These are phyloP conservation scores for Trichoderma simmonsii DNA, from an alignment of 2,329 filamentous ascomycete species.

Conservation along the genomic window DNA sequence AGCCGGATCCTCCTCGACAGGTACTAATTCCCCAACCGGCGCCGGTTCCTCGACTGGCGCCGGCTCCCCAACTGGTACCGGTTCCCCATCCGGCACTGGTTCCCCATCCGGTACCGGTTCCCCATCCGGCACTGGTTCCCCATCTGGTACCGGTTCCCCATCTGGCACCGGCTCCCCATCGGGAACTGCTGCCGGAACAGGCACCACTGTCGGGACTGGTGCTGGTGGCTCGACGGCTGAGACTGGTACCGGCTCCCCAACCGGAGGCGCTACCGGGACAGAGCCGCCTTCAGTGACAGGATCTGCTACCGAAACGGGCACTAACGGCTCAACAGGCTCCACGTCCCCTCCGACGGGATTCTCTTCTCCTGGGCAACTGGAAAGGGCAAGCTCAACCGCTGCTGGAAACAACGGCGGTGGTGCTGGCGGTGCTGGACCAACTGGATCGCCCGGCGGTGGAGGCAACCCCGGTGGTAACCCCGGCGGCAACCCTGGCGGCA, in stretches of 20 bases:
- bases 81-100: not conserved
- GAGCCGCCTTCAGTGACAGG: not conserved
- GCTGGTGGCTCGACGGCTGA: not conserved
- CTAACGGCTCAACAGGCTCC: not conserved
- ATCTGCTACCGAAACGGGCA: not conserved
- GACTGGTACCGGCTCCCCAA: not conserved
- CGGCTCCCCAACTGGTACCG: not conserved
- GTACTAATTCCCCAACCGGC: not conserved
- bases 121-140: not conserved
- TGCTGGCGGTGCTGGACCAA: not conserved
- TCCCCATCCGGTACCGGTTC: slow-evolving; percentile 2
- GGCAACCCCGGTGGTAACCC: not conserved
- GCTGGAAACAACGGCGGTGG: not conserved
- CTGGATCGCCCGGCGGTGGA: not conserved
- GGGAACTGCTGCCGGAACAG: not conserved
- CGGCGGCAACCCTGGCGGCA: not conserved
- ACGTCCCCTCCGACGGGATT: not conserved
- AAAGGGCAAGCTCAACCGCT: not conserved
- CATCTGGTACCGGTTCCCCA: not conserved
- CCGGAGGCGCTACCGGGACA: not conserved
- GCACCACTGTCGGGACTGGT: not conserved
- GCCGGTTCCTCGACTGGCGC: not conserved
- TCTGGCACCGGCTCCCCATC: not conserved
- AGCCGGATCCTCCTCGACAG: not conserved
- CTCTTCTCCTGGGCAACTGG: not conserved